Percentiles rank a stretch among this genome's conserved stretches.
Conservation (phyloP, 2,329 filamentous ascomycete genomes). For the Xylariales sp. region DNA sequence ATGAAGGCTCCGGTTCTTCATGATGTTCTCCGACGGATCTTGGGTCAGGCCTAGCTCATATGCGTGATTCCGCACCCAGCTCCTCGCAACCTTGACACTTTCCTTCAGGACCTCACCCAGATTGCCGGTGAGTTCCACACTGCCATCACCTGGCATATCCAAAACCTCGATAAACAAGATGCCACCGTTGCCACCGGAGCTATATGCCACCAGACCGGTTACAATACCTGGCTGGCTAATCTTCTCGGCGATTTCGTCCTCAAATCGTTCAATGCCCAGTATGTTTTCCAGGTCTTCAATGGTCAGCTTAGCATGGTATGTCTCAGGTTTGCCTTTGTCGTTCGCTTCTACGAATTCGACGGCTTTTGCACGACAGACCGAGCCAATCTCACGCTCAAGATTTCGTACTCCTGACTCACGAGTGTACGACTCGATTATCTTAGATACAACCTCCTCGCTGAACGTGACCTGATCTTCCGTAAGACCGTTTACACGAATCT, state of each 20-base stretch:
- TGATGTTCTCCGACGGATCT: conserved; percentile 82
- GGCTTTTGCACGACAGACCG: conserved; percentile 90
- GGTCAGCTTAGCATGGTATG: conserved; percentile 70
- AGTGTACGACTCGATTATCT: conserved; percentile 94
- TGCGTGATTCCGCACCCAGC: conserved; percentile 95
- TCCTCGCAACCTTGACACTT: conserved; percentile 90
- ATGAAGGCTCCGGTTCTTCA: conserved; percentile 90
- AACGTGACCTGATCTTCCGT: conserved; percentile 69
- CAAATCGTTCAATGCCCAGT: conserved; percentile 86
- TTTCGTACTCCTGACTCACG: conserved; percentile 95
- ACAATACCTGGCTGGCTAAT: conserved; percentile 82
- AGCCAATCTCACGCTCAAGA: conserved; percentile 90
- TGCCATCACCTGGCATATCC: conserved; percentile 90
- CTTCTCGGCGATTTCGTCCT: conserved; percentile 92
- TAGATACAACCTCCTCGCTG: conserved; percentile 80
- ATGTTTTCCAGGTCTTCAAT: conserved; percentile 83
- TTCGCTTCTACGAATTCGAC: conserved; percentile 91
- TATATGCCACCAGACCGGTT: conserved; percentile 93
- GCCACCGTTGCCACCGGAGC: conserved; percentile 84
- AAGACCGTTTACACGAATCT: conserved; percentile 86
- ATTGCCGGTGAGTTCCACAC: conserved; percentile 92
- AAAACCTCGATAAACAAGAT: conserved; percentile 98
- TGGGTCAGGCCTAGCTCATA: conserved; percentile 82
- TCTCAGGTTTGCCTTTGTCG: conserved; percentile 62
- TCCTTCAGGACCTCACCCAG: conserved; percentile 96